Evolutionary conservation across 2,329 filamentous ascomycete genomes (phyloP).

Genomic region (Monosporascus cannonballus): DNA sequence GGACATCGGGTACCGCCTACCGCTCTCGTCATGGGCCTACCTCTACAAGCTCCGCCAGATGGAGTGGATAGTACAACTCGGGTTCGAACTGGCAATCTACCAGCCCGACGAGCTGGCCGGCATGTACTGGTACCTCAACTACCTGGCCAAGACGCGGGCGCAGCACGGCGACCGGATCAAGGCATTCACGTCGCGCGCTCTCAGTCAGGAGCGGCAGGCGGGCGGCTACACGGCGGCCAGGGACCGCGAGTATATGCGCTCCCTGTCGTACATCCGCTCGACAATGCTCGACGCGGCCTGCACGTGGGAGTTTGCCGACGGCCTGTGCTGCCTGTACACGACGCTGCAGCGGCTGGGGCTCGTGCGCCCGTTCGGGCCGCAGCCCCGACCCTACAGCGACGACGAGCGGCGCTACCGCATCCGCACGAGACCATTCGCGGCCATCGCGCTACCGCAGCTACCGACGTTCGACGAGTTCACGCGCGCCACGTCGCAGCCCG

Average conservation of each 20-base stretch:
- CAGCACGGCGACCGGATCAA: slow-evolving; percentile 70
- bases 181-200: slow-evolving; percentile 48
- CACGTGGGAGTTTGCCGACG: slow-evolving; percentile 50
- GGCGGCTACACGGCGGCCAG: slow-evolving; percentile 21
- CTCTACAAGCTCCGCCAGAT: slow-evolving; percentile 86
- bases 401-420: slow-evolving; percentile 69
- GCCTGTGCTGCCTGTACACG: slow-evolving; percentile 58
- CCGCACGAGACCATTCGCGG: slow-evolving; percentile 78
- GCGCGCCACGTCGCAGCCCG: slow-evolving; percentile 33
- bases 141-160: slow-evolving; percentile 61
- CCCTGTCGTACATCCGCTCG: slow-evolving; percentile 51
- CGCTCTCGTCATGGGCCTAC: slow-evolving; percentile 83
- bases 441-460: slow-evolving; percentile 61
- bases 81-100: slow-evolving; percentile 91
- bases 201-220: slow-evolving; percentile 25
- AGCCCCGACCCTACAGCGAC: slow-evolving; percentile 57
- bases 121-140: slow-evolving; percentile 88
- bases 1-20: slow-evolving; percentile 53
- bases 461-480: slow-evolving; percentile 58
- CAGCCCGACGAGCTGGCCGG: slow-evolving; percentile 74
- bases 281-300: slow-evolving; percentile 61
- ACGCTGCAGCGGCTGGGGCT: slow-evolving; percentile 54
- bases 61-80: slow-evolving; percentile 81
- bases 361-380: slow-evolving; percentile 35
- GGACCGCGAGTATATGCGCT: slow-evolving; percentile 40